These are phyloP conservation scores for Thielaviopsis populi DNA, from an alignment of 2,329 filamentous ascomycete genomes.

Conservation along the genomic window DNA sequence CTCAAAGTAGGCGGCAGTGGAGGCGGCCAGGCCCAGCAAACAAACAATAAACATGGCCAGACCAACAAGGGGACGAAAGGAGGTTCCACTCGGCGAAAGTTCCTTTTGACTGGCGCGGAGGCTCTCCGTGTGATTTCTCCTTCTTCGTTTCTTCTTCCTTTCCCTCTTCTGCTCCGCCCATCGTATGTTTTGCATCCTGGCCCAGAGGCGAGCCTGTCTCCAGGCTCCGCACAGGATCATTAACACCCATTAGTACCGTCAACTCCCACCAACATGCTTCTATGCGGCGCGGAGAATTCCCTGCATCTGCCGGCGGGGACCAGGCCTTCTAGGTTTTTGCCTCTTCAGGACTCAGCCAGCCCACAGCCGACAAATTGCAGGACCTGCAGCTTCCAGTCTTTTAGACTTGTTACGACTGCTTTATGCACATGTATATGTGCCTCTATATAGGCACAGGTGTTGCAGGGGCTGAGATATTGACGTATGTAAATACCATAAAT, in stretches of 20 bases:
- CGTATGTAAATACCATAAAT: not conserved
- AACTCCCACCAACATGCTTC: not conserved
- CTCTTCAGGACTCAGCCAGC: not conserved
- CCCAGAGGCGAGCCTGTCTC: not conserved
- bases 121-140: not conserved
- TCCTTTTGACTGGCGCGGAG: not conserved
- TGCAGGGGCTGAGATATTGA: no score
- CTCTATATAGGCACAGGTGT: no score
- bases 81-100: not conserved
- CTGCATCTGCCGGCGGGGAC: not conserved
- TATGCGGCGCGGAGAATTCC: not conserved
- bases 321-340: not conserved
- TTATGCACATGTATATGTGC: not conserved
- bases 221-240: not conserved
- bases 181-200: not conserved
- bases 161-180: not conserved
- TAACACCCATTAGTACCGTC: not conserved
- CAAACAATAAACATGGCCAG: not conserved
- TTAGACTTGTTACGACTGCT: not conserved
- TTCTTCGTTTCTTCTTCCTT: not conserved
- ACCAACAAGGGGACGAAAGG: not conserved
- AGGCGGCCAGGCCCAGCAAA: no score
- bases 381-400: not conserved
- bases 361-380: not conserved
- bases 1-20: no score